Evolutionary conservation across 164 flowering plant species (phyloP), one percentile per base, ranked within the genome.

Genomic region (Chimonanthus praecox): DNA sequence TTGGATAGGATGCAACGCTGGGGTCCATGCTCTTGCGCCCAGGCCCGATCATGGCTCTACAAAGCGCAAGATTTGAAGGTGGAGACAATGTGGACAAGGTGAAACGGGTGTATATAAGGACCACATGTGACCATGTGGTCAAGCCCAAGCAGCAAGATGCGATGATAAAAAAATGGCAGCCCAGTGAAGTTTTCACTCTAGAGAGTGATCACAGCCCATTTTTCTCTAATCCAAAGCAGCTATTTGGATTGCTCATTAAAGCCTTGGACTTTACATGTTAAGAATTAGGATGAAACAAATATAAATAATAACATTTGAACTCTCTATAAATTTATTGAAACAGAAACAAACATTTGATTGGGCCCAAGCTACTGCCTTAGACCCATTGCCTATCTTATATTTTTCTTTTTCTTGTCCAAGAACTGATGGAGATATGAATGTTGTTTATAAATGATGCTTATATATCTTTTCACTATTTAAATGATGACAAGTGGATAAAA

Each of bases 141-240:
- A 91, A 80, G 71, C 90, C 87, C 0, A 81, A 78, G 71, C 91
- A 88, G 74, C 94, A 93, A 72, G 92, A 88, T 3, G 83, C 82
- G 0, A 90, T 89, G 94, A 85, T 90, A 45, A 82, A 78, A 77
- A 80, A 76, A 64, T 92, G 97, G 97, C 83, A 88, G 6, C 97
- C 97, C 0, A 68, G 84, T 2, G 54, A 81, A 11, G 87, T 87
- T 3, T 88, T 80, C 67, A 81, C 50, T 21, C 6, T 92, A 77
- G 94, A 92, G 2, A 84, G 80, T 74, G 97, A 92, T 67, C 97
- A 92, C 69, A 86, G 90, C 81, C 95, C 97, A 6, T 84, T 83
- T 45, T 92, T 92, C 83, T 90, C 97, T 5, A 47, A 82, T 67
- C 91, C 96, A 0, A 82, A 81, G 51, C 8, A 78, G 60, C 90